phyloP scores from a whole-genome alignment of 768 basidiomycete species.

The Boletus pseudo-olivaceus region DNA sequence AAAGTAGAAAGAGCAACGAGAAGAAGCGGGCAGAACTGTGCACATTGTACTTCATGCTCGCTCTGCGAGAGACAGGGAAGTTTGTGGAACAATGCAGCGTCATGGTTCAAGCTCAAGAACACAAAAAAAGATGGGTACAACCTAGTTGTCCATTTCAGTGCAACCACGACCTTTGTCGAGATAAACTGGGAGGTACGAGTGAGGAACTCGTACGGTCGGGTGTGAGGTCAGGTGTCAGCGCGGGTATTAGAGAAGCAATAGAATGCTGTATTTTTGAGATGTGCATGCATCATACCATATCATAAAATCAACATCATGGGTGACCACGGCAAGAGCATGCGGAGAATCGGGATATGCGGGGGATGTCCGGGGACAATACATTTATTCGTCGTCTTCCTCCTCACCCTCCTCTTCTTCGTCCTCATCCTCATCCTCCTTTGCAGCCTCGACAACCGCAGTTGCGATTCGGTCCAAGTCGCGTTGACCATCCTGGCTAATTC shows the following conservation, averaged over 20 bases:
- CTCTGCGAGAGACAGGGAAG: no score
- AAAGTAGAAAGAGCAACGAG: no score
- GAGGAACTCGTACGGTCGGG: not conserved
- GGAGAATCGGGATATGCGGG: slow-evolving; percentile 15
- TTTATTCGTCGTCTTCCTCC: slow-evolving; percentile 47
- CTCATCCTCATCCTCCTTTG: slow-evolving; percentile 69
- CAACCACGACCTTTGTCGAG: not conserved
- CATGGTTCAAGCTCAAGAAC: no score
- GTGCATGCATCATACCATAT: slow-evolving; percentile 44
- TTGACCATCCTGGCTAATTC: slow-evolving; percentile 95
- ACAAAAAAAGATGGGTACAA: no score
- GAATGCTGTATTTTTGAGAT: slow-evolving; percentile 30
- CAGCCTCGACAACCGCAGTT: slow-evolving; percentile 80
- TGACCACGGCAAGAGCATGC: slow-evolving; percentile 24
- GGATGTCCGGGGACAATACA: slow-evolving; percentile 11
- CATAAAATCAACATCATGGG: slow-evolving; percentile 19
- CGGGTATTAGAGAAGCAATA: slow-evolving; percentile 8
- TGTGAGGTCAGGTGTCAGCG: not conserved
- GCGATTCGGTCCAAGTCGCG: slow-evolving; percentile 94
- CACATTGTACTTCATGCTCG: no score
- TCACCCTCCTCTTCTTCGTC: slow-evolving; percentile 68
- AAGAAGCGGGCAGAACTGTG: no score
- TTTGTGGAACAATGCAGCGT: no score
- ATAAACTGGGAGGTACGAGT: not conserved
- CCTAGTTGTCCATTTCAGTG: not conserved